Conservation (phyloP, 23 red algal genomes). For the Chondrus crispus region DNA sequence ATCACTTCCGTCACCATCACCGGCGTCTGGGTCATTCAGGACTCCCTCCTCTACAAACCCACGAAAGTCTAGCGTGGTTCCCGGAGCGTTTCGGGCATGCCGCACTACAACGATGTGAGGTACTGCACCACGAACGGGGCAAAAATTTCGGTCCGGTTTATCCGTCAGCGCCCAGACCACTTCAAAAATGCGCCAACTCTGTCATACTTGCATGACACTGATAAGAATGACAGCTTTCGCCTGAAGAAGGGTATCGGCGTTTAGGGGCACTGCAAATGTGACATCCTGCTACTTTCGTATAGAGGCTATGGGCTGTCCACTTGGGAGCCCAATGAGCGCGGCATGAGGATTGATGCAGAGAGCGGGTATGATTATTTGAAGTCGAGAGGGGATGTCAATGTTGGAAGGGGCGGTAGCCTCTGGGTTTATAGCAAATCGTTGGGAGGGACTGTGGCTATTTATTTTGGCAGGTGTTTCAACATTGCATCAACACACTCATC, state of each 20-base stretch:
- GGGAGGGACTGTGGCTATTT: constrained; percentile 82
- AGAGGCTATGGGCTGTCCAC: constrained; percentile 55
- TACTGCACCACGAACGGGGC: constrained; percentile 56
- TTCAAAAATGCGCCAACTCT: constrained; percentile 41
- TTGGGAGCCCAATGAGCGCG: constrained; percentile 52
- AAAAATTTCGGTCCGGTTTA: constrained; percentile 73
- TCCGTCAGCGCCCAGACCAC: constrained; percentile 22
- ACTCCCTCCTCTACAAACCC: constrained; percentile 71
- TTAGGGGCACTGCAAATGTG: constrained; percentile 8
- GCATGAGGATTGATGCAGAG: constrained; percentile 56
- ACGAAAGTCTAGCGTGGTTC: not conserved
- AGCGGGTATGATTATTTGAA: constrained; percentile 44
- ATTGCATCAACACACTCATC: constrained; percentile 75
- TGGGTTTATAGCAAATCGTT: constrained; percentile 91
- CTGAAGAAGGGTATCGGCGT: constrained; percentile 43
- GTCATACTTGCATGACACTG: constrained; percentile 74
- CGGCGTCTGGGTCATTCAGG: constrained; percentile 47
- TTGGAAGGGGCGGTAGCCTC: constrained; percentile 5
- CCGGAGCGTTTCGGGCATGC: constrained; percentile 47
- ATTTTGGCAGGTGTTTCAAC: constrained; percentile 72
- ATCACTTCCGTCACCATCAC: not conserved
- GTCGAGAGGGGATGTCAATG: constrained; percentile 30
- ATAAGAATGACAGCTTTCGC: constrained; percentile 76
- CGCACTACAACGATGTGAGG: constrained; percentile 56
- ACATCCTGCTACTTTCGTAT: constrained; percentile 69